Conservation (phyloP, 805 yeast species). For the Metschnikowia borealis region DNA sequence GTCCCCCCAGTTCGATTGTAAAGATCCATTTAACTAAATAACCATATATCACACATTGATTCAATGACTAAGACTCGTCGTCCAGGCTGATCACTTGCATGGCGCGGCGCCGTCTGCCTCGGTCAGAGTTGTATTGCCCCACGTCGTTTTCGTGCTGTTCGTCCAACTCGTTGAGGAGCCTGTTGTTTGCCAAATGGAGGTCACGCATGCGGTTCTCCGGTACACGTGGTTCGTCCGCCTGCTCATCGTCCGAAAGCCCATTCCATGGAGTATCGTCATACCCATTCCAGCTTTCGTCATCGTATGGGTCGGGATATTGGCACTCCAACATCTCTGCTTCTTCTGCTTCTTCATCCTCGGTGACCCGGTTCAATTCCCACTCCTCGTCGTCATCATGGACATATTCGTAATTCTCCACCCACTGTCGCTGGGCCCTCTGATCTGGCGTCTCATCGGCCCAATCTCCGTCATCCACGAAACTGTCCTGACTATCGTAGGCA, state of each 20-base stretch:
- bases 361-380: background rate
- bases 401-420: background rate
- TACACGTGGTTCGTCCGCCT: background rate
- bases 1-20: too few species aligned
- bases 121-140: constrained; percentile 3
- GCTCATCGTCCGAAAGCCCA: constrained; percentile 8
- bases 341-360: background rate
- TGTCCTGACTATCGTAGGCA: constrained; percentile 18
- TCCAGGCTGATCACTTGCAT: constrained; percentile 12
- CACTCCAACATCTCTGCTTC: too few species aligned
- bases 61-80: constrained; percentile 4
- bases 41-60: too few species aligned
- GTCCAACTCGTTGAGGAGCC: background rate
- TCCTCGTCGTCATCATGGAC: background rate
- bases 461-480: constrained; percentile 16
- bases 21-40: too few species aligned
- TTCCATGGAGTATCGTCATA: constrained; percentile 5
- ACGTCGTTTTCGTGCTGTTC: constrained; percentile 11
- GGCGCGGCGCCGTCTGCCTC: background rate
- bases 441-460: background rate
- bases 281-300: background rate
- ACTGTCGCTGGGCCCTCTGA: too few species aligned
- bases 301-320: background rate
- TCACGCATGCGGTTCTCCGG: background rate
- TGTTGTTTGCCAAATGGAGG: background rate